Percentiles rank a stretch among this genome's conserved stretches.
Conservation (phyloP, 1,284 basidiomycete genomes). For the Pseudozyma sp. region DNA sequence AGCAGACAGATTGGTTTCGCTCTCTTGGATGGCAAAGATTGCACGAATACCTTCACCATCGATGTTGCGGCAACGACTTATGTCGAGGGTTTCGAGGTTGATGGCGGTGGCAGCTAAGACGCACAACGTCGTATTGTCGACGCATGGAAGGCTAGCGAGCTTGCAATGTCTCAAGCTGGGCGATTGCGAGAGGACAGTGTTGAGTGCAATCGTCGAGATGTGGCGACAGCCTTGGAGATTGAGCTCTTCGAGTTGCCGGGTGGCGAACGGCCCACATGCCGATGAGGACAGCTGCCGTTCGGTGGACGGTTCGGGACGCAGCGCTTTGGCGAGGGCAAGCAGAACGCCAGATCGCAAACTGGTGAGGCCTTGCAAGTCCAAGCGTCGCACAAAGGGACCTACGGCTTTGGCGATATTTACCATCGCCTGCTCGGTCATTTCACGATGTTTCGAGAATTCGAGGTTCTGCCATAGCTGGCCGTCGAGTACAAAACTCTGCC, state of each 20-base stretch:
- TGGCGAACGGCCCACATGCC: background rate
- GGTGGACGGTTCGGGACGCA: conserved; percentile 17
- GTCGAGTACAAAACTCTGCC: conserved; percentile 83
- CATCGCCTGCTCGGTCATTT: conserved; percentile 40
- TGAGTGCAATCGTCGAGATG: conserved; percentile 77
- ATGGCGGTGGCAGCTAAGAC: conserved; percentile 75
- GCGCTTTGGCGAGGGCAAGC: conserved; percentile 32
- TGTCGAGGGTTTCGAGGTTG: conserved; percentile 76
- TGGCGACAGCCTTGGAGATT: conserved; percentile 80
- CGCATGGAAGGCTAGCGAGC: conserved; percentile 77
- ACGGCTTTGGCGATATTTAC: conserved; percentile 34
- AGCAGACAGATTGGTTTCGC: conserved; percentile 11
- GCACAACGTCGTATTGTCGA: conserved; percentile 79
- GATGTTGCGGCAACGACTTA: conserved; percentile 79
- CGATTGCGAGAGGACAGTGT: conserved; percentile 78
- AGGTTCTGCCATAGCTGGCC: conserved; percentile 81
- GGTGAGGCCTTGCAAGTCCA: conserved; percentile 78
- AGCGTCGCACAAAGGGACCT: conserved; percentile 76
- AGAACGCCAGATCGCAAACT: conserved; percentile 69
- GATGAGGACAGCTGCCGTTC: conserved; percentile 5
- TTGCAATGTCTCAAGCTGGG: conserved; percentile 75
- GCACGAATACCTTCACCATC: conserved; percentile 74
- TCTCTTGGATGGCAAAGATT: conserved; percentile 46
- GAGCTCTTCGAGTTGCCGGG: conserved; percentile 70
- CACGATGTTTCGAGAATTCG: conserved; percentile 73